Evolutionary conservation across 2,329 filamentous ascomycete species (phyloP), one percentile per base, ranked within the genome.

Genomic region (Scedosporium minutisporum): DNA sequence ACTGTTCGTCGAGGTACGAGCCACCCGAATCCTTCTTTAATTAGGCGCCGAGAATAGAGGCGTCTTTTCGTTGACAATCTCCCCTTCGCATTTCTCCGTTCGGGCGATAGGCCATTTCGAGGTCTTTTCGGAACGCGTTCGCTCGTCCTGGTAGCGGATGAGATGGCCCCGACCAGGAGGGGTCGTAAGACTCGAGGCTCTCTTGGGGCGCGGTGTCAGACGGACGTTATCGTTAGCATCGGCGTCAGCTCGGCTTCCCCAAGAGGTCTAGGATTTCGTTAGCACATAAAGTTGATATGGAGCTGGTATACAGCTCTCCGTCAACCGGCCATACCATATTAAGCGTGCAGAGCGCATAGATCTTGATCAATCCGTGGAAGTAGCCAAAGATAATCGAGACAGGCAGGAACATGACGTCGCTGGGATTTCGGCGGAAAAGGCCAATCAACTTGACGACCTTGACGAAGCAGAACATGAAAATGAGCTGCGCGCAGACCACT

Each of bases 381-480:
- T 95, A 97, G 60, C 93, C 93, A 75, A 97, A 97, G 14, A 91
- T 65, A 68, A 97, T 86, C 46, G 92, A 96, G n/a, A 93, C 80
- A 0, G 91, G 91, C 60, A 96, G 80, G 71, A 90, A 89, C 51
- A 90, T 71, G 66, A 96, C 77, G 72, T 97, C 93, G 68, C 83
- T 83, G 4, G 93, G 92, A 74, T 96, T 90, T 66, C 90, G 87
- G 69, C 88, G 82, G 76, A 96, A 95, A 69, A 97, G 87, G 9
- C 90, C 92, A 69, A 95, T 78, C 62, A 97, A 81, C 80, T 97
- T 97, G 76, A 97, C 87, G 63, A 91, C 88, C 78, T 97, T 97
- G 74, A 89, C 93, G 72, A 92, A 90, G 67, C 72, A 81, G 66
- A 91, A 86, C 84, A 93, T 91, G 82, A 90, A 96, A 64, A 83